Evolutionary conservation across 805 yeast genomes (phyloP), one percentile per base, ranked within the genome.

Genomic region (Starmerella asiatica): DNA sequence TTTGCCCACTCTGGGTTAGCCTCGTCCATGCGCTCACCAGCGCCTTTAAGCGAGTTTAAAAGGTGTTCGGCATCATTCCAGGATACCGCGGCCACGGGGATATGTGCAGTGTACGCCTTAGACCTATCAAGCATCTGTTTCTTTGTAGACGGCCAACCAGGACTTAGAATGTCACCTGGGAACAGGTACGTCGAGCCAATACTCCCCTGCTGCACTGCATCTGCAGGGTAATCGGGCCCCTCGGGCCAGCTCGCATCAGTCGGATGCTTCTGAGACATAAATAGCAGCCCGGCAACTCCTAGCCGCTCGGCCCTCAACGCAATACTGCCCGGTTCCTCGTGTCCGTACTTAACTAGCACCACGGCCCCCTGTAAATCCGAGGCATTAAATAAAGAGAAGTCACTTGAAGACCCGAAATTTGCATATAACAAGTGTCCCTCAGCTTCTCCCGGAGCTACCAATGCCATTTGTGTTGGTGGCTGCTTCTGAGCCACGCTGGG

Each of bases 81-180:
- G 0, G 94, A 77, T 7, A 85, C 61, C 0, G 95, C 86, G 0
- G 82, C 63, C 6, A 80, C 68, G 1, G 94, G 93, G 4, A 88
- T 72, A 15, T 73, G 68, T 1, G 93, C 80, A 2, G 81, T 64
- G 29, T 71, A 63, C 4, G 66, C 79, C 2, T 78, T 67, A 20
- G 69, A 61, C 5, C 63, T 57, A 15, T 63, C 53, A 40, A 65
- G 63, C 14, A 63, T 63, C 33, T 59, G 59, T 40, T 58, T 56
- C 18, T 61, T 63, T 29, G 61, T 61, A 18, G 71, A 61, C 0
- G 77, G 65, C 76, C 79, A 75, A 2, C 93, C 94, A 0, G 94
- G 93, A 3, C 80, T 69, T 27, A 81, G 55, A 3, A 84, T 71
- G 56, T 85, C 91, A 7, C 96, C 96, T 1, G 88, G 71, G 42